Evolutionary conservation across 108 stramenopile species (phyloP).

Genomic region (Skeletonema menzelii): DNA sequence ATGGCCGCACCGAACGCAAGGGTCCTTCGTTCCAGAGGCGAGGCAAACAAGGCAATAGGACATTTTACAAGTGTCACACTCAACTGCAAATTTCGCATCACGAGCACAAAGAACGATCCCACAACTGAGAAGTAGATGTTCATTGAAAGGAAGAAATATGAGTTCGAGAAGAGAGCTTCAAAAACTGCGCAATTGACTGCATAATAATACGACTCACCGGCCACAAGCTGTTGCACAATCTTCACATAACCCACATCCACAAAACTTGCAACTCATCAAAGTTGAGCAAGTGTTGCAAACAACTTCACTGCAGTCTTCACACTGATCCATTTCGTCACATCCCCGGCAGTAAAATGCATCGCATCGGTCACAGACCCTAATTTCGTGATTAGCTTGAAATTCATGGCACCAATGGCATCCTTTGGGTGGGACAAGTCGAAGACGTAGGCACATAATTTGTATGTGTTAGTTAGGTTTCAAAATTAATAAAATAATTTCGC

Average conservation of each 20-base stretch:
- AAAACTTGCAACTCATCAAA: conserved; percentile 90
- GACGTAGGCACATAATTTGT: not conserved
- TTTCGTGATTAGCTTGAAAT: conserved; percentile 92
- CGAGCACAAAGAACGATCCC: conserved; percentile 90
- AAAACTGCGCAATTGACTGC: not conserved
- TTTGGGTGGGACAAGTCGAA: not conserved
- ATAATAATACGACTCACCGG: conserved; percentile 52
- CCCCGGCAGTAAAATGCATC: conserved; percentile 88
- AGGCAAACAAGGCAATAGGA: conserved; percentile 91
- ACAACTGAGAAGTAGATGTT: conserved; percentile 50
- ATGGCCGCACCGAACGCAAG: conserved; percentile 88
- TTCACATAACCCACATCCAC: conserved; percentile 90
- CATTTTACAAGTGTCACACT: conserved; percentile 90
- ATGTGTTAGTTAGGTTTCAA: not conserved
- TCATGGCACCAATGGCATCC: conserved; percentile 93
- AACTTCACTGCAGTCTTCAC: conserved; percentile 92
- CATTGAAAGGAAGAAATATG: not conserved
- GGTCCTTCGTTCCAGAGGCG: conserved; percentile 86
- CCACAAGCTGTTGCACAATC: conserved; percentile 94
- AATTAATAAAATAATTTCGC: not conserved
- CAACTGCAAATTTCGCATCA: conserved; percentile 95
- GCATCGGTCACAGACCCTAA: conserved; percentile 92
- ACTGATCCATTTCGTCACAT: conserved; percentile 95
- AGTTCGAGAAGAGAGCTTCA: not conserved
- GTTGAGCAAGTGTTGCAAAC: conserved; percentile 88